Evolutionary conservation across 192 early-diverging fungal species (phyloP).

Genomic region (Backusella australiensis): DNA sequence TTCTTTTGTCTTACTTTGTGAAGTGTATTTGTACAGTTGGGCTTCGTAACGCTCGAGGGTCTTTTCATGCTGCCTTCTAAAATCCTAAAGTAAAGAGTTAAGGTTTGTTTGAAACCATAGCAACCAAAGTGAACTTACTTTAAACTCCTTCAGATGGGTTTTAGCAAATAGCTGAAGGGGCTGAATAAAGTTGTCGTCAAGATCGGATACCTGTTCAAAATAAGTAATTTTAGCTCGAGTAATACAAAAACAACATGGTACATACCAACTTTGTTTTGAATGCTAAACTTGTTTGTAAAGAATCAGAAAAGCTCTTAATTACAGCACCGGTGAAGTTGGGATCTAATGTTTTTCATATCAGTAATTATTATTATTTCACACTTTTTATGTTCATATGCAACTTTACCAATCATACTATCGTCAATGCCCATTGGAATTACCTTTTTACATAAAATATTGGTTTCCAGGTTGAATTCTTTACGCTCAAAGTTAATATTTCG

Average conservation of each 20-base stretch:
- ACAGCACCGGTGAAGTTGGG: slow-evolving; percentile 43
- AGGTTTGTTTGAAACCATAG: not conserved
- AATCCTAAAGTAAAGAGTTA: slow-evolving; percentile 19
- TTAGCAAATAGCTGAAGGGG: slow-evolving; percentile 58
- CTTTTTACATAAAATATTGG: slow-evolving; percentile 7
- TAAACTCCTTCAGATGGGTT: slow-evolving; percentile 62
- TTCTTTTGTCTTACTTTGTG: slow-evolving; percentile 60
- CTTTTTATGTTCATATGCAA: not conserved
- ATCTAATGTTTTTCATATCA: slow-evolving; percentile 15
- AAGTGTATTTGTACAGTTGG: slow-evolving; percentile 51
- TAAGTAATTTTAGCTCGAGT: not conserved
- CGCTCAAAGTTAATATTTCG: not conserved
- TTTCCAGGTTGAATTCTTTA: slow-evolving; percentile 17
- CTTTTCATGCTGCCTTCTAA: slow-evolving; percentile 46
- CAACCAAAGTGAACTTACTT: slow-evolving; percentile 37
- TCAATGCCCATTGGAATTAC: slow-evolving; percentile 15
- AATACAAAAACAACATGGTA: not conserved
- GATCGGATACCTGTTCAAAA: slow-evolving; percentile 43
- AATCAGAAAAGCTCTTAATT: slow-evolving; percentile 40
- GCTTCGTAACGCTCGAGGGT: slow-evolving; percentile 60
- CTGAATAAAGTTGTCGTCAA: slow-evolving; percentile 56
- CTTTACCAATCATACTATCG: slow-evolving; percentile 16
- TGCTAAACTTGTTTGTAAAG: slow-evolving; percentile 46
- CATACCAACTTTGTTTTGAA: slow-evolving; percentile 48
- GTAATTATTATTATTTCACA: not conserved